Base-by-base conservation (phyloP, 2,329 filamentous ascomycete species). In the Fusarium robinianum region DNA sequence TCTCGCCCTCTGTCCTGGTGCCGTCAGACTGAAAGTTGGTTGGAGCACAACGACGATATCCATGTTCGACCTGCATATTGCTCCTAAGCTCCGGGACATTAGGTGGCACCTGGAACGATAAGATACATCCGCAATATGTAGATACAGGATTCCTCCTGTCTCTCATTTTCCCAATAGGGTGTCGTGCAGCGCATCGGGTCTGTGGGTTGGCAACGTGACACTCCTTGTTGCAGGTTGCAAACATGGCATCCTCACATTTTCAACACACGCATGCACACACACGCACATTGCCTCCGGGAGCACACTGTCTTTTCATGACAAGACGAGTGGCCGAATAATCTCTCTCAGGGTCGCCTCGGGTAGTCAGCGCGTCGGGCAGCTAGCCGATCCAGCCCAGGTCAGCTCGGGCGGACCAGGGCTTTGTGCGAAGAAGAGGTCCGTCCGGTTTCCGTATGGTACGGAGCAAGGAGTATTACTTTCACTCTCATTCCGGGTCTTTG, bases 51-150 rank as follows among this genome's bases (percentile, higher is more conserved):
- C 19, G 41, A 24, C 34, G 34, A 34, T 40, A 29, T 43, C 40
- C 40, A 29, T 43, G 40, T 25, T 16, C n/a, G 37, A 41, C 37
- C 31, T 43, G 31, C 41, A 29, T 46, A 25, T 26, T 45, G 34
- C 35, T n/a, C n/a, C n/a, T n/a, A n/a, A n/a, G n/a, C n/a, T n/a
- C n/a, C n/a, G n/a, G n/a, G n/a, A n/a, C n/a, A n/a, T n/a, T n/a
- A n/a, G n/a, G n/a, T n/a, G n/a, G n/a, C n/a, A n/a, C n/a, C n/a
- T n/a, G 41, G 29, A 21, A 10, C 32, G 19, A 23, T 8, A 16
- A 6, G 19, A 17, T 25, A 24, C 30, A 5, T 5, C 17, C 10
- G 26, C 26, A 38, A 29, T 23, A 43, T 37, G 29, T 23, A 29
- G 26, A 37, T 31, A 22, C 25, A 37, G 33, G 25, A 22, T 43